Base-by-base conservation (phyloP, 148 eudicot genomes). In the Gaultheria prostrata region DNA sequence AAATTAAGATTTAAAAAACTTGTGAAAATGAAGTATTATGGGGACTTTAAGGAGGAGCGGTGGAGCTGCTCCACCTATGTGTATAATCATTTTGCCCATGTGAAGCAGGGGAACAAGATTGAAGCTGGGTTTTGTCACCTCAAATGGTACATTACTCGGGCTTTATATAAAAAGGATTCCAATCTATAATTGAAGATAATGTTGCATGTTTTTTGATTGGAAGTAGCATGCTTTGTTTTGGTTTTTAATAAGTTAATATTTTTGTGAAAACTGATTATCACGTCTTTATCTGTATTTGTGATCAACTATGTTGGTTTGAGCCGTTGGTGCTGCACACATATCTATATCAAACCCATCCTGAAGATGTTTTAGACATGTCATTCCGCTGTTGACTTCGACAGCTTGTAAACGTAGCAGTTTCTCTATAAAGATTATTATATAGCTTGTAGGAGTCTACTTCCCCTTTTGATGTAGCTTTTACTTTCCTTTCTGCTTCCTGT, bases 281-380 rank as follows among this genome's bases (percentile, higher is more conserved):
- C n/a, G 18, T 39, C 33, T 21, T 46, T 76, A 8, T 76, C 51
- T n/a, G 56, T 33, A 1, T 49, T 24, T 46, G n/a, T 67, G 72
- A 67, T 28, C 72, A 67, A 28, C 39, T 12, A 30, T 46, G 20
- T 71, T 35, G 21, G 20, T 17, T 46, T 74, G 77, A 35, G 77
- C 77, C 2, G 11, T 43, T 74, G 51, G 26, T 74, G 51, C 50
- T 74, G 12, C 77, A 74, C 49, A 74, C 18, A 11, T 14, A 32
- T 17, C 45, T 17, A 33, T 70, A 12, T 15, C 45, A 69, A 30
- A 69, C 74, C 0, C 43, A 28, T 32, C 71, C 28, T 65, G 71
- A 65, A 10, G 32, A 65, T 65, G 74, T 69, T 69, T 69, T 69
- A 32, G 75, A 70, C 21, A 13, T 70, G 75, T 70, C 75, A 70